Percentiles rank a stretch among this genome's conserved stretches.
phyloP scores from a whole-genome alignment of 2,329 filamentous ascomycete species.

The Microcyclospora tardicrescens region DNA sequence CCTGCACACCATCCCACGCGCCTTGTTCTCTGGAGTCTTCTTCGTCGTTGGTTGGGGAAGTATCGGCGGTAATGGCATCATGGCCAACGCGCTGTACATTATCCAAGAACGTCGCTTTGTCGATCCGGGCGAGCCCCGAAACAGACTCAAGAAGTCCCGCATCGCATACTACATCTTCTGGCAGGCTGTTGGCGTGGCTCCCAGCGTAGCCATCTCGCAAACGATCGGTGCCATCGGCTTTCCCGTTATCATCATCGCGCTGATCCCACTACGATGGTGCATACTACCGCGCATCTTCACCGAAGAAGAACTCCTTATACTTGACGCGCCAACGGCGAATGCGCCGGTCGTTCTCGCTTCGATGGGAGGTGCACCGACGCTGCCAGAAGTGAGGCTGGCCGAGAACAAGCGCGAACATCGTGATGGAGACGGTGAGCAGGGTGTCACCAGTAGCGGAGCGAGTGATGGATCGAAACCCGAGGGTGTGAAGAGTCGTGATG shows the following conservation, averaged over 20 bases:
- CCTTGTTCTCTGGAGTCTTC: constrained; percentile 44
- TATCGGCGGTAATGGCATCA: constrained; percentile 42
- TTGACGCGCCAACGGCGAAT: constrained; percentile 43
- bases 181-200: constrained; percentile 39
- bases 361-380: constrained; percentile 36
- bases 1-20: constrained; percentile 41
- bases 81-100: constrained; percentile 38
- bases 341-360: constrained; percentile 41
- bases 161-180: constrained; percentile 39
- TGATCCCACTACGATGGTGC: constrained; percentile 42
- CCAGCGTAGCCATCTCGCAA: constrained; percentile 46
- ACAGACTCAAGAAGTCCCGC: constrained; percentile 30
- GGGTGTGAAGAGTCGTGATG: constrained; percentile 12
- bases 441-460: constrained; percentile 9
- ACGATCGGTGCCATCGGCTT: constrained; percentile 49
- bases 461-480: constrained; percentile 6
- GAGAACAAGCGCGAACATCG: constrained; percentile 11
- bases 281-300: constrained; percentile 40
- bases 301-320: constrained; percentile 33
- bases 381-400: constrained; percentile 23
- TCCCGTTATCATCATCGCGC: constrained; percentile 42
- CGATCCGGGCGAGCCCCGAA: constrained; percentile 35
- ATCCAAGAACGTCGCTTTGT: constrained; percentile 35
- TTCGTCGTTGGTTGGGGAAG: constrained; percentile 44
- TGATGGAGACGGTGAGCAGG: constrained; percentile 14